Evolutionary conservation across 2,329 filamentous ascomycete species (phyloP).

Genomic region (Eutypella sp.): DNA sequence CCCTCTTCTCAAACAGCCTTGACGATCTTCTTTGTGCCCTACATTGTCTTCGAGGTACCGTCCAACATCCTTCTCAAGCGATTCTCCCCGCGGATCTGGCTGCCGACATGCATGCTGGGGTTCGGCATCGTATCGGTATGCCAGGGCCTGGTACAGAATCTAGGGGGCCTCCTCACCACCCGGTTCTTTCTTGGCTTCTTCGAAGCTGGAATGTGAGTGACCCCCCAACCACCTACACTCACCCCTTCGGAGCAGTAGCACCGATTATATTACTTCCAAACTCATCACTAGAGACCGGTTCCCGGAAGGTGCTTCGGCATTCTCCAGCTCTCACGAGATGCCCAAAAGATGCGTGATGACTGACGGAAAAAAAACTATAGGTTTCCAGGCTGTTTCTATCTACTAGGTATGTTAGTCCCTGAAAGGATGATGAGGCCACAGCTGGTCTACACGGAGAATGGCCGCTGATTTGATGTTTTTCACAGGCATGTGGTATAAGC

Average conservation of each 20-base stretch:
- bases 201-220: neutral
- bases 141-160: conserved; percentile 75
- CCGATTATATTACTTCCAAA: no score
- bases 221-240: no score
- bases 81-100: conserved; percentile 39
- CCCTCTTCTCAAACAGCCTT: no score
- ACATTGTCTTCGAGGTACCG: conserved; percentile 67
- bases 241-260: no score
- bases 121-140: conserved; percentile 73
- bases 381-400: conserved; percentile 66
- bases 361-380: neutral
- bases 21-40: conserved; percentile 79
- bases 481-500: conserved; percentile 78
- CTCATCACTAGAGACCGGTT: no score
- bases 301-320: no score
- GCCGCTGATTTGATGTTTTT: conserved; percentile 9
- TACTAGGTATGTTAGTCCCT: conserved; percentile 63
- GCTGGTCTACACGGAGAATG: neutral
- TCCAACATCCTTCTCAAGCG: conserved; percentile 68
- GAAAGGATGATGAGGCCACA: conserved; percentile 31
- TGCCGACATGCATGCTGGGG: conserved; percentile 76
- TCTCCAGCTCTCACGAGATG: no score
- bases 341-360: conserved; percentile 2
- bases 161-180: conserved; percentile 69
- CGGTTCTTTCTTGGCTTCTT: conserved; percentile 69